Conservation (phyloP, 177 flowering plant genomes). For the Vitis hybrid region DNA sequence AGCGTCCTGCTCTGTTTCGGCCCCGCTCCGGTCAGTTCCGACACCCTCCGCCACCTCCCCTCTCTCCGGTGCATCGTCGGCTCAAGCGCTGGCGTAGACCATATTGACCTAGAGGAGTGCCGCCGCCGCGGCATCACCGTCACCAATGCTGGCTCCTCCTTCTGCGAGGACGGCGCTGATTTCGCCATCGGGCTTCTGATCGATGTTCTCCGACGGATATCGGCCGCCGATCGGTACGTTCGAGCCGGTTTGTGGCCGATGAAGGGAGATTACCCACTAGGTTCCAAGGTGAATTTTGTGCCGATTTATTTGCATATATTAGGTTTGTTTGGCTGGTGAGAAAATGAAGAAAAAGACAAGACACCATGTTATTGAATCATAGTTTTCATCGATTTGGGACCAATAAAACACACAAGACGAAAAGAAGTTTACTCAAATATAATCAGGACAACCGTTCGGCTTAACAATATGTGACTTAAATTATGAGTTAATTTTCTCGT, state of each 20-base stretch:
- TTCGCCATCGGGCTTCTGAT: constrained; percentile 44
- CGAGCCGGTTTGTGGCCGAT: constrained; percentile 29
- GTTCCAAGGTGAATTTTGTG: constrained; percentile 24
- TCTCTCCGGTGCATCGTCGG: constrained; percentile 32
- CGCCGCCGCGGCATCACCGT: constrained; percentile 41
- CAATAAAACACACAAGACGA: too few relatives aligned
- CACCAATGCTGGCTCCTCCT: constrained; percentile 29
- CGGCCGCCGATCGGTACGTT: constrained; percentile 28
- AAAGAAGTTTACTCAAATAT: too few relatives aligned
- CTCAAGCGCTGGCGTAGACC: constrained; percentile 47
- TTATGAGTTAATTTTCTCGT: too few relatives aligned
- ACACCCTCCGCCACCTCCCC: constrained; percentile 36
- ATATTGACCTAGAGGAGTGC: constrained; percentile 48
- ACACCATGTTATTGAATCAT: neutral
- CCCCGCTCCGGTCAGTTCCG: constrained; percentile 23
- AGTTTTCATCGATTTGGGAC: too few relatives aligned
- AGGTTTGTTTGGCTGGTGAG: neutral
- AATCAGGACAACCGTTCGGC: too few relatives aligned
- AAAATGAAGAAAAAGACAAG: neutral
- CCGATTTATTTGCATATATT: neutral
- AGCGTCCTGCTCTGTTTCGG: constrained; percentile 32
- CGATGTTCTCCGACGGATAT: constrained; percentile 33
- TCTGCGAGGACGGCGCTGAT: constrained; percentile 46
- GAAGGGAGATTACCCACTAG: constrained; percentile 29
- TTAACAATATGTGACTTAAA: too few relatives aligned